Percentiles rank a stretch among this genome's conserved stretches.
phyloP scores from a whole-genome alignment of 2,329 filamentous ascomycete species.

The Allantophomopsis lycopodina region DNA sequence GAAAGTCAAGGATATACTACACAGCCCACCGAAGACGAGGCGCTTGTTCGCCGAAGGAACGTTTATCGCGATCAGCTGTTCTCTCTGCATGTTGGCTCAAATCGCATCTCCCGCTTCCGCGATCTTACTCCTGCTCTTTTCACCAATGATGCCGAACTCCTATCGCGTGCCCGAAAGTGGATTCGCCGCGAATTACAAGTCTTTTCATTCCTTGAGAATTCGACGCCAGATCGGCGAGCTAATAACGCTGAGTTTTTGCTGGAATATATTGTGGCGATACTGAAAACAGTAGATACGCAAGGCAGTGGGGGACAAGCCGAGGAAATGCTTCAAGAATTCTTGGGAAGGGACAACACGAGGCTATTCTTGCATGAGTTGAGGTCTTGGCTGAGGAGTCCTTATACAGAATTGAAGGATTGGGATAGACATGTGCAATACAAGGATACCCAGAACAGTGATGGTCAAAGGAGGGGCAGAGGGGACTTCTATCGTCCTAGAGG shows the following conservation, averaged over 20 bases:
- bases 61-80: slow-evolving; percentile 63
- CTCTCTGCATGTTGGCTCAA: slow-evolving; percentile 73
- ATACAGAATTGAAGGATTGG: slow-evolving; percentile 58
- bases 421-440: slow-evolving; percentile 33
- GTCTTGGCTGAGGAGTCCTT: slow-evolving; percentile 74
- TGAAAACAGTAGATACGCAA: slow-evolving; percentile 73
- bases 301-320: slow-evolving; percentile 68
- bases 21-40: slow-evolving; percentile 10
- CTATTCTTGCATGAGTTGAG: slow-evolving; percentile 78
- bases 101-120: slow-evolving; percentile 61
- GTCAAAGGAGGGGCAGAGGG: no score
- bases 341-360: slow-evolving; percentile 59
- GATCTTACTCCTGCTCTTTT: slow-evolving; percentile 60
- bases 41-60: slow-evolving; percentile 41
- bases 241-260: slow-evolving; percentile 74
- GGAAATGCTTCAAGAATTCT: slow-evolving; percentile 62
- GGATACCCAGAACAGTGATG: background rate
- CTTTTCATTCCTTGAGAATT: slow-evolving; percentile 53
- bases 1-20: slow-evolving; percentile 4
- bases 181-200: slow-evolving; percentile 74
- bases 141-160: slow-evolving; percentile 46
- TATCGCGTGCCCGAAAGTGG: slow-evolving; percentile 68
- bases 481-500: no score
- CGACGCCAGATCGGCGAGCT: slow-evolving; percentile 28
- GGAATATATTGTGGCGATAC: slow-evolving; percentile 71